Evolutionary conservation across 2,329 filamentous ascomycete genomes (phyloP), one percentile per base, ranked within the genome.

Genomic region (Pseudocercospora pini-densiflorae): DNA sequence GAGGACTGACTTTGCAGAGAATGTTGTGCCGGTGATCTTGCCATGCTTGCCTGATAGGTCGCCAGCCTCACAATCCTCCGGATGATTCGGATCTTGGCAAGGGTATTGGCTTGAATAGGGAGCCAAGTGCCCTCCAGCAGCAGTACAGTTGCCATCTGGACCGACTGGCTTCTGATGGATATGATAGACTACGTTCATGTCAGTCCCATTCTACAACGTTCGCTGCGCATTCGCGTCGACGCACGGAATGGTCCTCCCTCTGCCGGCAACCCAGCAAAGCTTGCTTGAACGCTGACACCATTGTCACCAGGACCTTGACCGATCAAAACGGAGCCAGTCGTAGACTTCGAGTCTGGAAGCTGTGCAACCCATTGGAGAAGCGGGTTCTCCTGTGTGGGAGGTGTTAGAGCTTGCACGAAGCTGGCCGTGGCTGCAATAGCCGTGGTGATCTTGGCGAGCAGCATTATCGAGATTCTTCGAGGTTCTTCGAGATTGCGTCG

Each of bases 41-140:
- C 81, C 81, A 68, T 79, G 75, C 75, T 83, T 84, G 71, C 82
- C 82, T 65, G 78, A 79, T 61, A 82, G 70, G 68, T 84, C 82
- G 61, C 82, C 82, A 10, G 79, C 78, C 71, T 82, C 78, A 74
- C 82, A 84, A 0, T 73, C 76, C 64, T 78, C 73, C 19, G 77
- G 77, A 66, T 77, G 70, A 61, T 64, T 70, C 0, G 75, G 53
- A 68, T 83, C 75, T 71, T 81, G 83, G 31, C 70, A 31, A 4
- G 78, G 76, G 3, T 70, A 68, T 59, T 81, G 78, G 68, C 79
- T 80, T 59, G 76, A 78, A 74, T 79, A 82, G 0, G 82, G 81
- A 67, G 83, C 79, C 47, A 83, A 73, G 66, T 82, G 80, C 29
- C 76, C 78, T 49, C 77, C 77, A 21, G 81, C 77, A 5, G 72